These are phyloP conservation scores for Echites panduratus DNA, from an alignment of 257 asterid genomes.

Conservation along the genomic window DNA sequence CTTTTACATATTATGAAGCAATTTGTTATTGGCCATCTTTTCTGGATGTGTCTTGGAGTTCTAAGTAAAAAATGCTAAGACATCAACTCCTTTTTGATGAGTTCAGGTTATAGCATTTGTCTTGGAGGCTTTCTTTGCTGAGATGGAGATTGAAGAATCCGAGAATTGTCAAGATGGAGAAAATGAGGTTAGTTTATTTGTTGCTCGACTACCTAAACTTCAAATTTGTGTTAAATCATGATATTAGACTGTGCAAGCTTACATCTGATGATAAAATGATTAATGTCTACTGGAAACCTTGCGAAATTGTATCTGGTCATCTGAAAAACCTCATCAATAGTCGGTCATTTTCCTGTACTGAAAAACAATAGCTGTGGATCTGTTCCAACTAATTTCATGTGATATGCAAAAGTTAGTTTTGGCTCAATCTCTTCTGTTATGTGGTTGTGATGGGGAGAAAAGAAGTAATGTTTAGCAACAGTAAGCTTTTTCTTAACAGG, in stretches of 20 bases:
- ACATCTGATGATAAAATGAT: background rate
- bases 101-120: conserved; percentile 93
- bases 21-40: background rate
- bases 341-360: too few species aligned
- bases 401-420: background rate
- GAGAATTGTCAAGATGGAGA: conserved; percentile 39
- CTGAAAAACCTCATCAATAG: too few species aligned
- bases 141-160: conserved; percentile 72
- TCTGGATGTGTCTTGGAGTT: background rate
- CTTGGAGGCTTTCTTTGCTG: conserved; percentile 98
- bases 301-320: too few species aligned
- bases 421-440: background rate
- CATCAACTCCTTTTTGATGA: conserved; percentile 4
- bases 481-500: background rate
- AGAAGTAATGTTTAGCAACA: background rate
- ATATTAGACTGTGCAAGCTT: background rate
- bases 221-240: too few species aligned
- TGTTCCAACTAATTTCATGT: background rate
- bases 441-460: background rate
- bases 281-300: background rate
- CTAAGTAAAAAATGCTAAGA: background rate
- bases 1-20: background rate
- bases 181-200: conserved; percentile 39
- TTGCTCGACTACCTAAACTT: background rate
- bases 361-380: too few species aligned